phyloP scores from a whole-genome alignment of 179 eudicot genomes.

The Gypsophila paniculata region DNA sequence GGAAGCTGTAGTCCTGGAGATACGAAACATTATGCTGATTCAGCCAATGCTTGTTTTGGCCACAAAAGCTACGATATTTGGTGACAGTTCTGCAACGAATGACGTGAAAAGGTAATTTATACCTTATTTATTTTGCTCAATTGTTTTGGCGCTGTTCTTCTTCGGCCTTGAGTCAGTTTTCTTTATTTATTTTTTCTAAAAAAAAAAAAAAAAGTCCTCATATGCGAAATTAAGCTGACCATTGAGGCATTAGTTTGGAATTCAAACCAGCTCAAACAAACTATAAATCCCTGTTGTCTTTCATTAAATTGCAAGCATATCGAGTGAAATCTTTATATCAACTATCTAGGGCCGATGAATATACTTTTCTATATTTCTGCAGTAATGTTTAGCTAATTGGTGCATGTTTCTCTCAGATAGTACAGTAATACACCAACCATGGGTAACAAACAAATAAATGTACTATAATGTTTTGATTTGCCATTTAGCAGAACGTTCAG shows the following conservation, averaged over 20 bases:
- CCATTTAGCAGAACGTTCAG: conserved; percentile 37
- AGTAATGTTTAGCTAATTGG: not conserved
- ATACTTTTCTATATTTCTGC: not conserved
- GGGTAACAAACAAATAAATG: not conserved
- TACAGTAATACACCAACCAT: conserved; percentile 1
- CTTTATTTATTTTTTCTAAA: not conserved
- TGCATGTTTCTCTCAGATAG: not conserved
- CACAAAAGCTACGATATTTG: conserved; percentile 56
- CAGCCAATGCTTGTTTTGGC: conserved; percentile 87
- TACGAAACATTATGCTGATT: conserved; percentile 45
- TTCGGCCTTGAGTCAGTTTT: conserved; percentile 1
- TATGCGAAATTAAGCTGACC: not conserved
- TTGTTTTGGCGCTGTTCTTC: not conserved
- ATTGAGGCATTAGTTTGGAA: not conserved
- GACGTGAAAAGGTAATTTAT: conserved; percentile 44
- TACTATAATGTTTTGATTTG: conserved; percentile 5
- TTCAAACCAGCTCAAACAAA: conserved; percentile 7
- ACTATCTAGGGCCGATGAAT: not conserved
- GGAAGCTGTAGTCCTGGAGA: conserved; percentile 67
- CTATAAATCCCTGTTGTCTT: not conserved
- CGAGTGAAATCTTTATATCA: not conserved
- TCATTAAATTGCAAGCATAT: no score
- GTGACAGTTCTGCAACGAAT: conserved; percentile 36
- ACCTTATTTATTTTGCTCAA: not conserved
- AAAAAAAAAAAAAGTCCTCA: not conserved